These are phyloP conservation scores for Wallacemonas sp. DNA, from an alignment of 208 protist genomes.

Conservation along the genomic window DNA sequence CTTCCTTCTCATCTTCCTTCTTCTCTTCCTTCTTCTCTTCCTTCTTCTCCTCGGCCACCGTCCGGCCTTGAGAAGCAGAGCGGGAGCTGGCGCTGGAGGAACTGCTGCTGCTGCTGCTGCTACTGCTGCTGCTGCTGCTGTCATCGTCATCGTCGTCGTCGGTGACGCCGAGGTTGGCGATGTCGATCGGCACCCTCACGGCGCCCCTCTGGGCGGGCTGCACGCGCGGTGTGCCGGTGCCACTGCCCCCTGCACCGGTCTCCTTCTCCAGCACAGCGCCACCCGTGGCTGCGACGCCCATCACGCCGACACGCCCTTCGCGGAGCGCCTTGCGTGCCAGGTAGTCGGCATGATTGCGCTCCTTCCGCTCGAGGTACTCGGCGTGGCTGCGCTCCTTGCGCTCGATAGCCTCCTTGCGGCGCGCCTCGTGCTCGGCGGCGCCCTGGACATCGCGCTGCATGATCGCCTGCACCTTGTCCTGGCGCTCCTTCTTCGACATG, in stretches of 20 bases:
- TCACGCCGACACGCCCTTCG: background rate
- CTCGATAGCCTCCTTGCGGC: conserved; percentile 26
- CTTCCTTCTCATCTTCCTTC: too few species aligned
- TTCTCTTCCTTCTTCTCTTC: conserved; percentile 11
- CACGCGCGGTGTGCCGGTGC: conserved; percentile 1
- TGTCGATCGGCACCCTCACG: background rate
- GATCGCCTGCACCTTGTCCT: conserved; percentile 62
- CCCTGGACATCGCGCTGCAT: conserved; percentile 63
- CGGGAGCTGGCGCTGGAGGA: conserved; percentile 11
- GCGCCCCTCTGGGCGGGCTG: background rate
- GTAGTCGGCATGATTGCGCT: conserved; percentile 20
- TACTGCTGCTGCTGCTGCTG: conserved; percentile 12
- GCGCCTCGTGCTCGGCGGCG: conserved; percentile 47
- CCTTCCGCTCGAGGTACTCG: conserved; percentile 23
- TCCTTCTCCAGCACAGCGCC: too few species aligned
- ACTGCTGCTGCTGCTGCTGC: conserved; percentile 5
- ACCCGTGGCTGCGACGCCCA: background rate
- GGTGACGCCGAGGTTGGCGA: conserved; percentile 22
- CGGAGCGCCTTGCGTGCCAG: conserved; percentile 1
- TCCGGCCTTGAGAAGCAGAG: background rate
- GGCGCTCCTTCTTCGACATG: conserved; percentile 81
- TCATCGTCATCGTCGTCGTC: conserved; percentile 30
- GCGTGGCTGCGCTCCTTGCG: conserved; percentile 19
- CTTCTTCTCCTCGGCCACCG: background rate
- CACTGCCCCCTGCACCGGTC: too few species aligned